Conservation (phyloP, 1,139 yeast genomes). For the Yarrowia galli region DNA sequence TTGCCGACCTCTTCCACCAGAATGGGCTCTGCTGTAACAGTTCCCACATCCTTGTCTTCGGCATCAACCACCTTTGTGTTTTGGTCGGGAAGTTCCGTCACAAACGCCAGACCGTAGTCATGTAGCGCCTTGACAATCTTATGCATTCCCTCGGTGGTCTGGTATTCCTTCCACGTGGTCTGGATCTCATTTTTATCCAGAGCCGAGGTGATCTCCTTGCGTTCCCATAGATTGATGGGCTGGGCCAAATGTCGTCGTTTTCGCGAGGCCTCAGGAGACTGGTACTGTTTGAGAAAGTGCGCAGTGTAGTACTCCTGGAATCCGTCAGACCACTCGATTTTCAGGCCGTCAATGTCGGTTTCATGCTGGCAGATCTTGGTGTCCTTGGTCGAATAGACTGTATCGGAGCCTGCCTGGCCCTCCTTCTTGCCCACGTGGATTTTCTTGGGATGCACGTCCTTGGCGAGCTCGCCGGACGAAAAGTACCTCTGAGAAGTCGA, state of each 20-base stretch:
- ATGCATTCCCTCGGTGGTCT: constrained; percentile 53
- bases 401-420: constrained; percentile 11
- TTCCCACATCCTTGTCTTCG: constrained; percentile 47
- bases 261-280: constrained; percentile 52
- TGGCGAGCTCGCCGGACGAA: constrained; percentile 62
- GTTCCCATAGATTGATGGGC: constrained; percentile 49
- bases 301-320: constrained; percentile 58
- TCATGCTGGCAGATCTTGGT: constrained; percentile 49
- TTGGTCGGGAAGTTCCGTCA: constrained; percentile 61
- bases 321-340: constrained; percentile 65
- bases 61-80: constrained; percentile 39
- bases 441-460: constrained; percentile 38
- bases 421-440: constrained; percentile 34
- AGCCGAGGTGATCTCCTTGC: constrained; percentile 43
- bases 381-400: constrained; percentile 44
- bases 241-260: constrained; percentile 47
- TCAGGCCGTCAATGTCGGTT: constrained; percentile 50
- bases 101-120: constrained; percentile 64
- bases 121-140: constrained; percentile 59
- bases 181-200: constrained; percentile 47
- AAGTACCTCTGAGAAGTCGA: constrained; percentile 68
- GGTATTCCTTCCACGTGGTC: constrained; percentile 56
- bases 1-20: constrained; percentile 60
- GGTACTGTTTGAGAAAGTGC: constrained; percentile 58
- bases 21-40: constrained; percentile 45